Percentiles rank a stretch among this genome's conserved stretches.
Evolutionary conservation across 2,329 filamentous ascomycete species (phyloP).

Genomic region (Aspergillus spinulosporus): DNA sequence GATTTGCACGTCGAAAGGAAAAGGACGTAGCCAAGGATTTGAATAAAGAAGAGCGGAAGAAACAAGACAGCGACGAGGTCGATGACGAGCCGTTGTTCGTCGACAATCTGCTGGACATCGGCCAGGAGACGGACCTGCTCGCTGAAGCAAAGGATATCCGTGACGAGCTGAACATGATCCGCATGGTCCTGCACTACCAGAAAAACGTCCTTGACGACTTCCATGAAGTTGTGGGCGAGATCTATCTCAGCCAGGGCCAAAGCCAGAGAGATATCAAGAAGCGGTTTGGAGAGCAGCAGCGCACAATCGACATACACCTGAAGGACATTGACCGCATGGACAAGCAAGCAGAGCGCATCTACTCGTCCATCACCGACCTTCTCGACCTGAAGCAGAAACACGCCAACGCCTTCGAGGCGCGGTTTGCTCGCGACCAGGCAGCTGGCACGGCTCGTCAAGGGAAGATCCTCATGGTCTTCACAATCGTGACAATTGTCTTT

Average conservation of each 20-base stretch:
- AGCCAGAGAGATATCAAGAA: slow-evolving; percentile 53
- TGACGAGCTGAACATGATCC: slow-evolving; percentile 1
- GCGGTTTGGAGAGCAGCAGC: slow-evolving; percentile 58
- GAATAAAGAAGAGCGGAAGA: slow-evolving; percentile 6
- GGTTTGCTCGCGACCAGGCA: slow-evolving; percentile 59
- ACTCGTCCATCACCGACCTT: slow-evolving; percentile 60
- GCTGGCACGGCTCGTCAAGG: slow-evolving; percentile 60
- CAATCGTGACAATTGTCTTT: slow-evolving; percentile 60
- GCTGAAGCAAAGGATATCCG: slow-evolving; percentile 1
- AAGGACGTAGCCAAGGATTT: slow-evolving; percentile 11
- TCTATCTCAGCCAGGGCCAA: slow-evolving; percentile 35
- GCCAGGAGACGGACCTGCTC: not conserved
- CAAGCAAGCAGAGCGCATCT: slow-evolving; percentile 61
- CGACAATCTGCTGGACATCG: not conserved
- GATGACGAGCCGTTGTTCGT: not conserved
- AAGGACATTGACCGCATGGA: slow-evolving; percentile 66
- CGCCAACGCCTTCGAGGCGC: slow-evolving; percentile 66
- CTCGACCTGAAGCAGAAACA: slow-evolving; percentile 70
- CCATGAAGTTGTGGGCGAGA: slow-evolving; percentile 39
- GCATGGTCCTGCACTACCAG: slow-evolving; percentile 38
- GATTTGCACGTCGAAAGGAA: slow-evolving; percentile 29
- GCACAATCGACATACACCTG: slow-evolving; percentile 58
- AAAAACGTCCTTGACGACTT: slow-evolving; percentile 38
- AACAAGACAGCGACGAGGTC: slow-evolving; percentile 9
- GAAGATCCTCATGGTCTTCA: slow-evolving; percentile 61